Percentiles rank a stretch among this genome's conserved stretches.
phyloP scores from a whole-genome alignment of 2,329 filamentous ascomycete genomes.

The Aureobasidium sp. region DNA sequence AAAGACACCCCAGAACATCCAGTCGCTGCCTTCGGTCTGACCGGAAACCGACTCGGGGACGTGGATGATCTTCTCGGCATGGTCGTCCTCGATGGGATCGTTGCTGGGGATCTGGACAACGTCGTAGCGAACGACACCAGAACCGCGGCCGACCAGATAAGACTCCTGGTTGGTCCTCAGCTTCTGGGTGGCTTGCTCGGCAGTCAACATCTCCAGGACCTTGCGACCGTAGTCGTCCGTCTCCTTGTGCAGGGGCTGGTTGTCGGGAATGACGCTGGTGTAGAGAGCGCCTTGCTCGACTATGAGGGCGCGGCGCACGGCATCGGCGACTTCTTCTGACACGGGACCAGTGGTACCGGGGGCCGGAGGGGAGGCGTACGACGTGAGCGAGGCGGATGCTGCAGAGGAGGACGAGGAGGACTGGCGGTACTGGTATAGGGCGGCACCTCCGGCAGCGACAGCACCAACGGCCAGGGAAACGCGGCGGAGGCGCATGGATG shows the following conservation, averaged over 20 bases:
- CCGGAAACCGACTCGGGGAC: conserved; percentile 55
- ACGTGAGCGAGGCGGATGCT: conserved; percentile 30
- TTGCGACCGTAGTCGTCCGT: conserved; percentile 76
- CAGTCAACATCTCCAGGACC: conserved; percentile 91
- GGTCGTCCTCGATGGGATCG: conserved; percentile 95
- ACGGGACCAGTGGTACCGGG: conserved; percentile 16
- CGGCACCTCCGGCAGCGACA: conserved; percentile 60
- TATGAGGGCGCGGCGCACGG: conserved; percentile 59
- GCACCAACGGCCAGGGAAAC: conserved; percentile 60
- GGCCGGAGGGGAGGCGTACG: conserved; percentile 18
- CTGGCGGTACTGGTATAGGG: conserved; percentile 60
- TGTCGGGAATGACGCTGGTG: conserved; percentile 74
- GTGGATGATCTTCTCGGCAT: conserved; percentile 96
- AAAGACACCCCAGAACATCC: conserved; percentile 99
- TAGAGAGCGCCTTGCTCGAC: conserved; percentile 87
- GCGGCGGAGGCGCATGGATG: conserved; percentile 62
- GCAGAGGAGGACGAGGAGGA: conserved; percentile 23
- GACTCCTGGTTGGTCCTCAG: conserved; percentile 84
- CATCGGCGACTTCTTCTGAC: conserved; percentile 42
- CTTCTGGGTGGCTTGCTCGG: conserved; percentile 86
- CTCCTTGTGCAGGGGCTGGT: conserved; percentile 80
- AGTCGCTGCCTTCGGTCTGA: conserved; percentile 61
- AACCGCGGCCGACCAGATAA: conserved; percentile 77
- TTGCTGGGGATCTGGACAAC: conserved; percentile 92
- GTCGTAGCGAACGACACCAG: conserved; percentile 90